A percentile compares a stretch with the other conserved stretches of the same genome.
phyloP scores from a whole-genome alignment of 768 basidiomycete genomes.

The Cytidiella melzeri region DNA sequence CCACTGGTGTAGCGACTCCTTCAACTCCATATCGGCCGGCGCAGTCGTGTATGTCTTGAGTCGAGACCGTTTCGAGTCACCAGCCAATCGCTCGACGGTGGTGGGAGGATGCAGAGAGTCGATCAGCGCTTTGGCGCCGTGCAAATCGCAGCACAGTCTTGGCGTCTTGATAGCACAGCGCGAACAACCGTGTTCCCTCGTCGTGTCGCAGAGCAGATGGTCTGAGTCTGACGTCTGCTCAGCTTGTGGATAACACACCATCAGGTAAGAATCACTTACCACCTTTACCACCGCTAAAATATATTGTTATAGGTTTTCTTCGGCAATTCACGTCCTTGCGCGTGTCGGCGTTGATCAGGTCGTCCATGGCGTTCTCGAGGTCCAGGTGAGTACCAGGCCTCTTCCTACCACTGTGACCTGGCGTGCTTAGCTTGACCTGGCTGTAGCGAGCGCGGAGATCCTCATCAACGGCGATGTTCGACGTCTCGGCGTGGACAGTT shows the following conservation, averaged over 20 bases:
- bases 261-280: not conserved
- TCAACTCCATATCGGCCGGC: too few species aligned
- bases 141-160: not conserved
- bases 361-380: not conserved
- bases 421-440: too few species aligned
- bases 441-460: too few species aligned
- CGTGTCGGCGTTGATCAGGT: not conserved
- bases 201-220: not conserved
- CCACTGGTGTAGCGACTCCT: constrained; percentile 19
- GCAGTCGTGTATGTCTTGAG: too few species aligned
- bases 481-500: too few species aligned
- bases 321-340: not conserved
- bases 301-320: not conserved
- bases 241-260: not conserved
- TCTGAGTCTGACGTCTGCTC: not conserved
- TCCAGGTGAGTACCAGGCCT: too few species aligned
- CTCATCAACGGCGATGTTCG: too few species aligned
- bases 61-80: too few species aligned
- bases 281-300: not conserved
- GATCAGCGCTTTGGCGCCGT: not conserved
- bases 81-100: too few species aligned
- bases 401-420: too few species aligned
- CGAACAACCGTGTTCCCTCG: not conserved
- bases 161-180: not conserved
- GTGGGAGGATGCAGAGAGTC: too few species aligned